Evolutionary conservation across 768 basidiomycete genomes (phyloP).

Genomic region (Naganishia vishniacii): DNA sequence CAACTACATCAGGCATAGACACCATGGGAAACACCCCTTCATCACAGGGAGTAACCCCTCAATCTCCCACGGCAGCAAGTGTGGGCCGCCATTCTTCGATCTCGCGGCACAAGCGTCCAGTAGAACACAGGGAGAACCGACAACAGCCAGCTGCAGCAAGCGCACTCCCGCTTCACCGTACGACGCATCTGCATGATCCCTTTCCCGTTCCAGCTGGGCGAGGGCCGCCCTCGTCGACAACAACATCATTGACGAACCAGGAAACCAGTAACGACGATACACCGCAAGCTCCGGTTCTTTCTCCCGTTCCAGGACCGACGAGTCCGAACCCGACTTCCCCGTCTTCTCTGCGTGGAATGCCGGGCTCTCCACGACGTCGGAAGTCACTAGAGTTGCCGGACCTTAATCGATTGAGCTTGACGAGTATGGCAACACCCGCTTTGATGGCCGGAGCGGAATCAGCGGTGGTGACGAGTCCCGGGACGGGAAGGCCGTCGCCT

Average conservation of each 20-base stretch:
- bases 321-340: slow-evolving; percentile 28
- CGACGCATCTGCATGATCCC: slow-evolving; percentile 7
- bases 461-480: slow-evolving; percentile 31
- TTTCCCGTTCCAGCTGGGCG: neutral
- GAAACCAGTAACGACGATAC: no score
- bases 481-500: slow-evolving; percentile 6
- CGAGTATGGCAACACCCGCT: slow-evolving; percentile 30
- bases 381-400: slow-evolving; percentile 49
- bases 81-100: neutral
- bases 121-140: no score
- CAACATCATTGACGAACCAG: neutral
- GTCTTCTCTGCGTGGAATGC: slow-evolving; percentile 41
- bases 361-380: slow-evolving; percentile 41
- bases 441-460: slow-evolving; percentile 32
- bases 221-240: neutral
- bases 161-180: slow-evolving; percentile 2
- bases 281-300: neutral
- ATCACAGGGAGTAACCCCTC: neutral
- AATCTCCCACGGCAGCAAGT: neutral
- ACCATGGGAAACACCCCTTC: slow-evolving; percentile 14
- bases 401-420: slow-evolving; percentile 45
- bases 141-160: neutral
- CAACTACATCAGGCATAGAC: no score
- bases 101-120: no score
- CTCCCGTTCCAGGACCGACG: neutral